Conservation (phyloP, 495 filamentous ascomycete species). For the Monascus purpureus region DNA sequence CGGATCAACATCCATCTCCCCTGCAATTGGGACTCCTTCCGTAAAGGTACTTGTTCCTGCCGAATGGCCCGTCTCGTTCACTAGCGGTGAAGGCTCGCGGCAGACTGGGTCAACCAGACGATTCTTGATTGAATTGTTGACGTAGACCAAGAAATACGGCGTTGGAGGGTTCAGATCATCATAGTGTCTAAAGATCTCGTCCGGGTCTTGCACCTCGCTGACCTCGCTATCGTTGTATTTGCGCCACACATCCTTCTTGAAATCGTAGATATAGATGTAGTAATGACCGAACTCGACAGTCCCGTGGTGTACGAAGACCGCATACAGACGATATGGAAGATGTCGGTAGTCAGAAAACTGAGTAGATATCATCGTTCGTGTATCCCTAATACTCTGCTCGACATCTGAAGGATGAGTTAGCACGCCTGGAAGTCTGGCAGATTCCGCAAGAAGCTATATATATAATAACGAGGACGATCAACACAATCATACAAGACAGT, state of each 20-base stretch:
- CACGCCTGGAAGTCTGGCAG: neutral
- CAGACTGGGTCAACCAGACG: conserved; percentile 47
- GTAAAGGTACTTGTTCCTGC: conserved; percentile 4
- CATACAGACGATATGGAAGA: conserved; percentile 70
- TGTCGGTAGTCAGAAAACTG: conserved; percentile 45
- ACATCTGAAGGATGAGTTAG: conserved; percentile 20
- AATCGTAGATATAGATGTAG: conserved; percentile 94
- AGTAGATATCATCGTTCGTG: conserved; percentile 36
- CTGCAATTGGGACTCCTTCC: conserved; percentile 10
- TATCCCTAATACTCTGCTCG: conserved; percentile 33
- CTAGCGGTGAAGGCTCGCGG: conserved; percentile 15
- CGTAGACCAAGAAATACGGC: conserved; percentile 82
- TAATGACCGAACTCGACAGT: conserved; percentile 69
- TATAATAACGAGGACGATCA: conserved; percentile 2
- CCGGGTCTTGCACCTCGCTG: conserved; percentile 45
- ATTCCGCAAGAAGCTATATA: neutral
- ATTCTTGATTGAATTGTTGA: conserved; percentile 47
- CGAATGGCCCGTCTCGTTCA: neutral
- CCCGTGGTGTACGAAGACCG: conserved; percentile 82
- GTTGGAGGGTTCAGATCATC: conserved; percentile 49
- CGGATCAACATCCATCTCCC: conserved; percentile 16
- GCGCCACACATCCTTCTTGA: conserved; percentile 65
- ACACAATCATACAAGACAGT: conserved; percentile 23
- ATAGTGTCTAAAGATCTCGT: conserved; percentile 52
- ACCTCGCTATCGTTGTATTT: conserved; percentile 89